phyloP scores from a whole-genome alignment of 202 grass and related monocot genomes.

The Dendrocalamus latiflorus region DNA sequence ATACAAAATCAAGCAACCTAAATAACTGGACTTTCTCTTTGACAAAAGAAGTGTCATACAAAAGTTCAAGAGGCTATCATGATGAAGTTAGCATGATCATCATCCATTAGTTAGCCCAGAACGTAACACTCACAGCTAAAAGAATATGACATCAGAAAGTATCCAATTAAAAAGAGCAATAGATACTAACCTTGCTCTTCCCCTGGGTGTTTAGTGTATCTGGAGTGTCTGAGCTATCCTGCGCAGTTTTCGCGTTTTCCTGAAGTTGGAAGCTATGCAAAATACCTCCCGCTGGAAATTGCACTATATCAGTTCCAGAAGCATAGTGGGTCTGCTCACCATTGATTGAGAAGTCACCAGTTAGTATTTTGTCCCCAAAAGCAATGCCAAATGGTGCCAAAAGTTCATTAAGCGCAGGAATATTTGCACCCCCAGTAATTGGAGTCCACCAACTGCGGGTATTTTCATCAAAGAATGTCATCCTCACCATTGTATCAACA shows the following conservation, averaged over 20 bases:
- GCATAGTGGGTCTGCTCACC: slow-evolving; percentile 95
- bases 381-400: slow-evolving; percentile 80
- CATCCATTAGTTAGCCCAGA: not conserved
- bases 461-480: slow-evolving; percentile 99
- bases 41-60: not conserved
- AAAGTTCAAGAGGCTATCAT: slow-evolving; percentile 1
- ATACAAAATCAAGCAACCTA: not conserved
- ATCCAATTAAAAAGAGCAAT: not conserved
- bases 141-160: not conserved
- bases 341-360: slow-evolving; percentile 90
- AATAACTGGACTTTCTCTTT: not conserved
- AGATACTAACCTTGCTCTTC: slow-evolving; percentile 53
- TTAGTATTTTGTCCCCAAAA: slow-evolving; percentile 93
- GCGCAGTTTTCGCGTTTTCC: slow-evolving; percentile 57
- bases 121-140: not conserved
- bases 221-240: slow-evolving; percentile 29
- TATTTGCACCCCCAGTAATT: slow-evolving; percentile 93
- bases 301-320: slow-evolving; percentile 94
- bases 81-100: not conserved
- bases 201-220: slow-evolving; percentile 29
- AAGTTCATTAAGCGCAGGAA: slow-evolving; percentile 91
- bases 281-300: slow-evolving; percentile 76
- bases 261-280: slow-evolving; percentile 90
- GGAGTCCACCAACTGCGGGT: slow-evolving; percentile 99
- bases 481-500: slow-evolving; percentile 92